A percentile compares a stretch with the other conserved stretches of the same genome.
These are phyloP conservation scores for Pythium monospermum DNA, from an alignment of 352 stramenopile species.

Conservation along the genomic window DNA sequence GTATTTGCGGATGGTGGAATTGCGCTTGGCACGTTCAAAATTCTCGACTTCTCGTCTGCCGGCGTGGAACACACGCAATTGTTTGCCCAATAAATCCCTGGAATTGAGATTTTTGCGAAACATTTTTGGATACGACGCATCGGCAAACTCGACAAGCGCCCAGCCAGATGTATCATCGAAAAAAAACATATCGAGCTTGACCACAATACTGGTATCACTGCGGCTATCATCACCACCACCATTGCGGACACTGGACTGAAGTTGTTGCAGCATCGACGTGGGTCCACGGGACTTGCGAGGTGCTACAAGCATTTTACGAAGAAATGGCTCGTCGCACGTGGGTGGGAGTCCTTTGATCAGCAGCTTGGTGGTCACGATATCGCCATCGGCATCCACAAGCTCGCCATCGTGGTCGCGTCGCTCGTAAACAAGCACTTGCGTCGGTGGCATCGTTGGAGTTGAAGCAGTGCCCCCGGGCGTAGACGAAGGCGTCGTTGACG, in stretches of 20 bases:
- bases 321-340: slow-evolving; percentile 33
- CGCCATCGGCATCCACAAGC: slow-evolving; percentile 35
- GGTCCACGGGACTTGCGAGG: not conserved
- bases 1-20: slow-evolving; percentile 23
- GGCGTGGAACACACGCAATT: slow-evolving; percentile 51
- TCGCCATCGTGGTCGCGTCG: slow-evolving; percentile 30
- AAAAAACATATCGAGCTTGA: slow-evolving; percentile 61
- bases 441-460: not conserved
- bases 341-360: slow-evolving; percentile 60
- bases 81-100: slow-evolving; percentile 40
- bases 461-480: slow-evolving; percentile 3
- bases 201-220: slow-evolving; percentile 31
- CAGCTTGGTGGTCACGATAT: slow-evolving; percentile 56
- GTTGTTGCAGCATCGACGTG: slow-evolving; percentile 7
- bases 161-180: slow-evolving; percentile 68
- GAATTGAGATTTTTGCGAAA: slow-evolving; percentile 60
- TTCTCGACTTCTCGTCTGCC: slow-evolving; percentile 57
- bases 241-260: slow-evolving; percentile 7
- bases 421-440: slow-evolving; percentile 1
- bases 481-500: slow-evolving; percentile 10
- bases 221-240: no score
- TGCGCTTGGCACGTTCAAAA: slow-evolving; percentile 49
- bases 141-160: slow-evolving; percentile 67
- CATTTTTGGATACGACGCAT: slow-evolving; percentile 31
- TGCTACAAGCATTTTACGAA: slow-evolving; percentile 46